Evolutionary conservation across 139 green algal species (phyloP).

Genomic region (Picochlorum sp.): DNA sequence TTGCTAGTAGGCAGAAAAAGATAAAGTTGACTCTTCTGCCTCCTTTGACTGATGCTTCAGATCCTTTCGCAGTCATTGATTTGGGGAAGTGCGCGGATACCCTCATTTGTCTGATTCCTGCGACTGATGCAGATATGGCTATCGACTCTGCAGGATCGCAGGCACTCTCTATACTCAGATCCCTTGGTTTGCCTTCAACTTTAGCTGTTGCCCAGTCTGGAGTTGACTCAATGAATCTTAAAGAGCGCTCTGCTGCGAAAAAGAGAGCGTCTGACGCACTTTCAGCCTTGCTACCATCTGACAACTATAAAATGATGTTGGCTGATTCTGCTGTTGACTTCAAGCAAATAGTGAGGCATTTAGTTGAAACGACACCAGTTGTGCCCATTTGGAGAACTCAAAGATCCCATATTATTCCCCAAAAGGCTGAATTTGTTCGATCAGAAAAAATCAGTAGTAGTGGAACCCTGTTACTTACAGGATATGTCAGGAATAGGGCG

Average conservation of each 20-base stretch:
- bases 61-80: conserved; percentile 54
- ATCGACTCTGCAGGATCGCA: conserved; percentile 37
- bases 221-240: conserved; percentile 27
- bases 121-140: conserved; percentile 9
- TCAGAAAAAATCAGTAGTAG: neutral
- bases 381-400: conserved; percentile 62
- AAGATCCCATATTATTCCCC: conserved; percentile 52
- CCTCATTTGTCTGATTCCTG: conserved; percentile 51
- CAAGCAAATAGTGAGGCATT: conserved; percentile 50
- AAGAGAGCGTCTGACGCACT: conserved; percentile 51
- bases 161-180: conserved; percentile 51
- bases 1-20: conserved; percentile 13
- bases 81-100: conserved; percentile 38
- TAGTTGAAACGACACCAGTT: conserved; percentile 33
- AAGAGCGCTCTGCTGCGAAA: conserved; percentile 57
- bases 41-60: conserved; percentile 27
- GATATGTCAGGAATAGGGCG: conserved; percentile 50
- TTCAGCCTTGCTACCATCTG: conserved; percentile 30
- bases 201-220: conserved; percentile 35
- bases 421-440: conserved; percentile 36
- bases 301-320: conserved; percentile 36
- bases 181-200: conserved; percentile 55
- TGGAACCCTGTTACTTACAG: conserved; percentile 25
- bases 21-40: conserved; percentile 57
- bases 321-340: conserved; percentile 38